Evolutionary conservation across 352 stramenopile species (phyloP).

Genomic region (Phytophthora kernoviae): DNA sequence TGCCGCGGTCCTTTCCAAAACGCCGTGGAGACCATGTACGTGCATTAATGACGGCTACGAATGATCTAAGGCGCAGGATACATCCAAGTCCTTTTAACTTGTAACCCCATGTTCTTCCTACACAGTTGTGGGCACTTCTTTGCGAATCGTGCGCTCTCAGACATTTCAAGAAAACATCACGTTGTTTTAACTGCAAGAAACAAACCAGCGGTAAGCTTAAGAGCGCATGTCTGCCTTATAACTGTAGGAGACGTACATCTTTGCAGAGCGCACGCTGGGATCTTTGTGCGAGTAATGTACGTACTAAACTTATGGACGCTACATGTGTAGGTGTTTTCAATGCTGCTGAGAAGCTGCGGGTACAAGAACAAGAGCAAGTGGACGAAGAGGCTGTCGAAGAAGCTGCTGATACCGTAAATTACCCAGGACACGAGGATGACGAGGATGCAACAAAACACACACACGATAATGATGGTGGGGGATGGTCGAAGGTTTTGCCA

Average conservation of each 20-base stretch:
- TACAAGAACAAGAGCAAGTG: conserved; percentile 44
- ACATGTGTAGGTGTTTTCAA: conserved; percentile 81
- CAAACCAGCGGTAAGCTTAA: conserved; percentile 85
- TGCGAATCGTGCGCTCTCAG: conserved; percentile 93
- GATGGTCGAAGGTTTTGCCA: conserved; percentile 24
- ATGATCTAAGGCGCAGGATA: not conserved
- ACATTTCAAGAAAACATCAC: conserved; percentile 78
- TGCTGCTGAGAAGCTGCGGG: conserved; percentile 80
- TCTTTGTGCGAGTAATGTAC: too few relatives aligned
- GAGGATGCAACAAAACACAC: not conserved
- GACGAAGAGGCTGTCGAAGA: conserved; percentile 14
- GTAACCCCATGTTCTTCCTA: conserved; percentile 1
- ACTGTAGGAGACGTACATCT: too few relatives aligned
- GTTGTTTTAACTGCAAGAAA: conserved; percentile 95
- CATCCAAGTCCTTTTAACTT: not conserved
- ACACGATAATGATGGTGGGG: not conserved
- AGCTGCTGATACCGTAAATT: not conserved
- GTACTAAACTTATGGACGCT: not conserved
- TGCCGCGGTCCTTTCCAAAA: conserved; percentile 93
- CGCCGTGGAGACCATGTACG: conserved; percentile 92
- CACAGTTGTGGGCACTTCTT: conserved; percentile 94
- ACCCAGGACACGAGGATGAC: not conserved
- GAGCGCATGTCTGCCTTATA: not conserved
- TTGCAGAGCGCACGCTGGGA: too few relatives aligned
- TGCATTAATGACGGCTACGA: conserved; percentile 1